Percentiles rank a stretch among this genome's conserved stretches.
phyloP scores from a whole-genome alignment of 257 asterid genomes.

The Ilex aquifolium region DNA sequence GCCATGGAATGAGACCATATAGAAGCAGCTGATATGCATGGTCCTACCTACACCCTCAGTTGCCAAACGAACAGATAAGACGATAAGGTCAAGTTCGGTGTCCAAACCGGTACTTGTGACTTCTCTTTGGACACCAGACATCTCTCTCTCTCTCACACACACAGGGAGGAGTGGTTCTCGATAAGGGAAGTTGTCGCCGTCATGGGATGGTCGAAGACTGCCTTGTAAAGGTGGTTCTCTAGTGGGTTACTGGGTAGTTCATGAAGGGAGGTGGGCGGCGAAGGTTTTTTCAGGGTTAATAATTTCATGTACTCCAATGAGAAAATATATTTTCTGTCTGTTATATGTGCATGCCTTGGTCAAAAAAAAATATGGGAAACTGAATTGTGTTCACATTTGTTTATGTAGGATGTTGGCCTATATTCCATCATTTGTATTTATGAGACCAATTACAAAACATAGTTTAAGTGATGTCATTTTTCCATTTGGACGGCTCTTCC shows the following conservation, averaged over 20 bases:
- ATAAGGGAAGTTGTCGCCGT: slow-evolving; percentile 2
- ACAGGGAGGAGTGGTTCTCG: slow-evolving; percentile 18
- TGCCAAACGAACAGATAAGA: background rate
- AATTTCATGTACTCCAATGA: background rate
- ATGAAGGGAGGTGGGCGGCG: slow-evolving; percentile 34
- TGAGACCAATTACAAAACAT: no score
- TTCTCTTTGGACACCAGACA: slow-evolving; percentile 11
- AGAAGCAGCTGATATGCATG: no score
- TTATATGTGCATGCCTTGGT: no score
- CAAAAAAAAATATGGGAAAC: no score
- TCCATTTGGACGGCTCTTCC: slow-evolving; percentile 10
- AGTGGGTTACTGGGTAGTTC: slow-evolving; percentile 16
- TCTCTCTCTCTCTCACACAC: background rate
- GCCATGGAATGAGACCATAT: no score
- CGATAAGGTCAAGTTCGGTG: slow-evolving; percentile 27
- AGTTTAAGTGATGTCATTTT: background rate
- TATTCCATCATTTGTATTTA: no score
- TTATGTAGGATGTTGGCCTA: background rate
- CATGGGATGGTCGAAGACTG: slow-evolving; percentile 6
- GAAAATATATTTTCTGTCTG: no score
- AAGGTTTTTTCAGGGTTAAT: background rate
- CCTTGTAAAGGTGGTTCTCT: slow-evolving; percentile 8
- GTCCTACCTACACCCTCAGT: background rate
- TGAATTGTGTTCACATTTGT: background rate
- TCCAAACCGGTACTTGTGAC: slow-evolving; percentile 18